Base-by-base conservation (phyloP, 306 rosid genomes). In the Inga leiocalycina region DNA sequence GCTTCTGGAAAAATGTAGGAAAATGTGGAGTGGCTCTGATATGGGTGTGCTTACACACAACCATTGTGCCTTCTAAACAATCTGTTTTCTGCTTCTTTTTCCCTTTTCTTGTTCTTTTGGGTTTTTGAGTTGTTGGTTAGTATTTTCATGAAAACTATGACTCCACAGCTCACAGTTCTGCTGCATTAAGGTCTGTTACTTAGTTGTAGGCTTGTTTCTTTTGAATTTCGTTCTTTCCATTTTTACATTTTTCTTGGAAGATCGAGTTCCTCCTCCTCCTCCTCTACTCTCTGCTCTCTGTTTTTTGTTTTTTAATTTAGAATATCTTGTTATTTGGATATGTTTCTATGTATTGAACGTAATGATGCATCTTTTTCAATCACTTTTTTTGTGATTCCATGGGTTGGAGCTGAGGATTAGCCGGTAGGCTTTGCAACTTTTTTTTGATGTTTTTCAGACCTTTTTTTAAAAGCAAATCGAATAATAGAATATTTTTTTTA, bases 371-470 rank as follows among this genome's bases (percentile, higher is more conserved):
- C 82, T 87, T 91, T 72, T 88, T 79, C 56, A 61, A 78, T 51
- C 81, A 82, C 80, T 86, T 86, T 37, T 37, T 84, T 74, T 74
- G 81, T 59, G 54, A 84, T 86, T 84, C 81, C 84, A 75, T 81
- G 52, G 68, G 48, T 64, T 82, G 78, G 79, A 82, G 85, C 57
- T 74, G 76, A 81, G 85, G 75, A 79, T 86, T 82, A 79, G 91
- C 84, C 90, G 83, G 88, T 85, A 87, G 81, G 64, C 39, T 81
- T 88, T 48, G 84, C 85, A 89, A 87, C 87, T 86, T 88, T 94
- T 83, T 83, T 45, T 56, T 19, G 2, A 24, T 61, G 37, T 65
- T 12, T 72, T 6, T 49, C 19, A 48, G 27, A 35, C 84, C 81
- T 73, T 75, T 59, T 59, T 81, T 2, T 3, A 65, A 90, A 86